A percentile compares a stretch with the other conserved stretches of the same genome.
Evolutionary conservation across 306 rosid species (phyloP).

Genomic region (Lupinus albus): DNA sequence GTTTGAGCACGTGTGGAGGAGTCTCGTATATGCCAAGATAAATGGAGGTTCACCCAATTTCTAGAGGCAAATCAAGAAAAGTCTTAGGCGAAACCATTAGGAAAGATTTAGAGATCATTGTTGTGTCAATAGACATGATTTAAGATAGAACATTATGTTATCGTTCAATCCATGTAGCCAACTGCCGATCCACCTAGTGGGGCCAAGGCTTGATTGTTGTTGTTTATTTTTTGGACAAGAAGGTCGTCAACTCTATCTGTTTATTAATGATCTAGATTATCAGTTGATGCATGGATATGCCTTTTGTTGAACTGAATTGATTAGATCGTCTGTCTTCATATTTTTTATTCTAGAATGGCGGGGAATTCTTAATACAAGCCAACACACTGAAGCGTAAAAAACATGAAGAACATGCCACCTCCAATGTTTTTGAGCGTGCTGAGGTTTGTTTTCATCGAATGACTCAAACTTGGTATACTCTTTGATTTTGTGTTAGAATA

Average conservation of each 20-base stretch:
- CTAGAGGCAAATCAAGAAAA: too few species aligned
- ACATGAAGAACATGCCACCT: slow-evolving; percentile 54
- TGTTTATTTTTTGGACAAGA: slow-evolving; percentile 15
- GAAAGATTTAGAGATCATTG: too few species aligned
- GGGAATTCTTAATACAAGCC: slow-evolving; percentile 87
- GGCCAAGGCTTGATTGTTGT: slow-evolving; percentile 26
- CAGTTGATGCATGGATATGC: neutral
- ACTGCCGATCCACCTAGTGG: too few species aligned
- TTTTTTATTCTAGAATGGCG: slow-evolving; percentile 53
- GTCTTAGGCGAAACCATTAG: too few species aligned
- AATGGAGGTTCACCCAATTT: too few species aligned
- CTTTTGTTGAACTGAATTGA: slow-evolving; percentile 14
- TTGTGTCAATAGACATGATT: too few species aligned
- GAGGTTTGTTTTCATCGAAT: slow-evolving; percentile 64
- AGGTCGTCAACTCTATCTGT: neutral
- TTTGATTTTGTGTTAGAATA: neutral
- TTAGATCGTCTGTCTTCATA: slow-evolving; percentile 6
- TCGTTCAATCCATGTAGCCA: too few species aligned
- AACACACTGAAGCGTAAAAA: slow-evolving; percentile 83
- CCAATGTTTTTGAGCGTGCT: slow-evolving; percentile 57
- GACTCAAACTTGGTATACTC: slow-evolving; percentile 17
- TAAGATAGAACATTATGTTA: too few species aligned
- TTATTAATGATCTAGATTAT: slow-evolving; percentile 20
- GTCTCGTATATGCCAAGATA: too few species aligned
- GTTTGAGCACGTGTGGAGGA: too few species aligned